Base-by-base conservation (phyloP, 495 filamentous ascomycete species). In the Hypoxylon lienhwacheense region DNA sequence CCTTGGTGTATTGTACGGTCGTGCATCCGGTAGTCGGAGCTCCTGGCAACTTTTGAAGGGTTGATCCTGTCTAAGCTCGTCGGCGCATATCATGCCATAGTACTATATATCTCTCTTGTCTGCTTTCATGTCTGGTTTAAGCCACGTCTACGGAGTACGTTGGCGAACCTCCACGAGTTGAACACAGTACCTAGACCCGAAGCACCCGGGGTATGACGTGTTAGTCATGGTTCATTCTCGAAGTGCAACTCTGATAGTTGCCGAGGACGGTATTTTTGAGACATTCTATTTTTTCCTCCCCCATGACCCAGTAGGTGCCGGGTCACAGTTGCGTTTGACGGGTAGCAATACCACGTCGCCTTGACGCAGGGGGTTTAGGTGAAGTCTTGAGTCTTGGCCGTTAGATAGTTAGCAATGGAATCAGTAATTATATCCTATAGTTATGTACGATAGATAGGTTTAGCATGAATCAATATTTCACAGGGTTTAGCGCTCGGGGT, bases 401-500 rank as follows among this genome's bases (percentile, higher is more conserved):
- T 19, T 7, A 12, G 26, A 44, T 42, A 36, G 17, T 22, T 25
- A 32, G 14, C 12, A n/a, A n/a, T n/a, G n/a, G n/a, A n/a, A n/a
- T n/a, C 31, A 49, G 7, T 31, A 20, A 28, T 21, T 42, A 28
- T 21, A 32, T 14, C 11, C 3, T 33, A 12, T 17, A 17, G 34
- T 14, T 16, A n/a, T n/a, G n/a, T n/a, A n/a, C n/a, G n/a, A n/a
- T n/a, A n/a, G n/a, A n/a, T n/a, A n/a, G n/a, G n/a, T n/a, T n/a
- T n/a, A n/a, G 25, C 34, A 19, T 15, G 17, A 36, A 16, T 47
- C 28, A 16, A 46, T 42, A 43, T 40, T 36, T 34, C 40, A 42
- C 47, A 58, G 47, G 55, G 48, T 46, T 34, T 43, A 39, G 43
- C 32, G 55, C 43, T 53, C 37, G 48, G 55, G 42, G 55, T 28